Evolutionary conservation across 1,284 basidiomycete genomes (phyloP).

Genomic region (Vanrija sp.): DNA sequence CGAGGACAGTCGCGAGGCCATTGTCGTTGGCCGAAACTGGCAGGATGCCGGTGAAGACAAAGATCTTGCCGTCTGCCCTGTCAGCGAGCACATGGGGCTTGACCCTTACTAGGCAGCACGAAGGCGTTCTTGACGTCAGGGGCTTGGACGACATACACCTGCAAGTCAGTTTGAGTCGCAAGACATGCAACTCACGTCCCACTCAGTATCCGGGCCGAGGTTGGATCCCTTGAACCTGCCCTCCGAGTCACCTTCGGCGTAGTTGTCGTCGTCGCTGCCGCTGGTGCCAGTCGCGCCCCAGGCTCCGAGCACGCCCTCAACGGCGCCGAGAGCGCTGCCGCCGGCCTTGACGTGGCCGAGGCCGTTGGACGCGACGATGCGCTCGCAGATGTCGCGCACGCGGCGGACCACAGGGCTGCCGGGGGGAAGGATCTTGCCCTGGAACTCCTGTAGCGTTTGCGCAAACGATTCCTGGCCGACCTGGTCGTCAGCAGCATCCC

Average conservation of each 20-base stretch:
- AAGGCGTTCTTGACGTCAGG: conserved; percentile 71
- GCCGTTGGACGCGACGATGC: conserved; percentile 69
- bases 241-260: conserved; percentile 1
- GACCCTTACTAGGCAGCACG: conserved; percentile 62
- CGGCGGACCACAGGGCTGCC: conserved; percentile 64
- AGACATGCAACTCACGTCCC: conserved; percentile 38
- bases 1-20: conserved; percentile 78
- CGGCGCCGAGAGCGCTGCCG: conserved; percentile 29
- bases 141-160: conserved; percentile 78
- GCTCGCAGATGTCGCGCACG: conserved; percentile 64
- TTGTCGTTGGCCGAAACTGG: conserved; percentile 73
- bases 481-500: neutral
- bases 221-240: conserved; percentile 5
- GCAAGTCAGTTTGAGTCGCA: conserved; percentile 14
- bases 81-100: neutral
- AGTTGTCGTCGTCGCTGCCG: conserved; percentile 16
- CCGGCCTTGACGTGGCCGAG: conserved; percentile 59
- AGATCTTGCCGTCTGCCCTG: conserved; percentile 61
- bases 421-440: conserved; percentile 57
- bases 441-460: conserved; percentile 15
- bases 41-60: conserved; percentile 86
- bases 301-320: conserved; percentile 30
- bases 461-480: conserved; percentile 10
- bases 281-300: conserved; percentile 21
- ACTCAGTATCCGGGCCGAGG: conserved; percentile 32